A percentile compares a stretch with the other conserved stretches of the same genome.
phyloP scores from a whole-genome alignment of 495 filamentous ascomycete species.

The Xylaria palmicola region DNA sequence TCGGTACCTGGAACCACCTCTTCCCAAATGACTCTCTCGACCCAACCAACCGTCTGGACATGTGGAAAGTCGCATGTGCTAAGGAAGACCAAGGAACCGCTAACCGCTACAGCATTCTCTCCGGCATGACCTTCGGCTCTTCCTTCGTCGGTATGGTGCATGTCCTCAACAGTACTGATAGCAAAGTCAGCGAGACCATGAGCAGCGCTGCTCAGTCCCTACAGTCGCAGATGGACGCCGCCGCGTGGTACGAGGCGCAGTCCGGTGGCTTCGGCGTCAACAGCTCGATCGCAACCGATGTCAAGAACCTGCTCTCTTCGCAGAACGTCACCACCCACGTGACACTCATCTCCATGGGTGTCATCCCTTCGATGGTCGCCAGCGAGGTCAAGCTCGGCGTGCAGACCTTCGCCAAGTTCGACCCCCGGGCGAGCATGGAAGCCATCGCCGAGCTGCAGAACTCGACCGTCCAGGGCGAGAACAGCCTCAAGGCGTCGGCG shows the following conservation, averaged over 20 bases:
- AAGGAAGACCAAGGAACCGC: background rate
- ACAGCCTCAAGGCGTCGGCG: slow-evolving; percentile 1
- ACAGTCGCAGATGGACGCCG: background rate
- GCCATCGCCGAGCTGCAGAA: background rate
- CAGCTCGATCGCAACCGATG: background rate
- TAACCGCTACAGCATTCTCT: slow-evolving; percentile 1
- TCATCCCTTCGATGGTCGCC: slow-evolving; percentile 1
- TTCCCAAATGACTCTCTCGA: background rate
- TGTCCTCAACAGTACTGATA: background rate
- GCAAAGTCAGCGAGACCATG: slow-evolving; percentile 4
- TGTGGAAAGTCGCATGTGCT: background rate
- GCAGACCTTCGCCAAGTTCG: slow-evolving; percentile 3
- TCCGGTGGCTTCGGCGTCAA: background rate
- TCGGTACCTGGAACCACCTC: background rate
- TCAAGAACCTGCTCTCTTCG: background rate
- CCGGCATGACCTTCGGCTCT: background rate
- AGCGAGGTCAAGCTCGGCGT: slow-evolving; percentile 4
- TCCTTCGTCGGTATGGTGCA: slow-evolving; percentile 4
- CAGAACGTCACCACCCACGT: background rate
- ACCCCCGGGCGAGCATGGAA: background rate
- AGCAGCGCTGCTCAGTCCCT: background rate
- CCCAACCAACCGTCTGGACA: background rate
- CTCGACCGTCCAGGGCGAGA: background rate
- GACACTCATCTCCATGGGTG: background rate
- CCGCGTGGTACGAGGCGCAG: background rate